These are phyloP conservation scores for Hanseniaspora lachancei DNA, from an alignment of 805 yeast genomes.

Conservation along the genomic window DNA sequence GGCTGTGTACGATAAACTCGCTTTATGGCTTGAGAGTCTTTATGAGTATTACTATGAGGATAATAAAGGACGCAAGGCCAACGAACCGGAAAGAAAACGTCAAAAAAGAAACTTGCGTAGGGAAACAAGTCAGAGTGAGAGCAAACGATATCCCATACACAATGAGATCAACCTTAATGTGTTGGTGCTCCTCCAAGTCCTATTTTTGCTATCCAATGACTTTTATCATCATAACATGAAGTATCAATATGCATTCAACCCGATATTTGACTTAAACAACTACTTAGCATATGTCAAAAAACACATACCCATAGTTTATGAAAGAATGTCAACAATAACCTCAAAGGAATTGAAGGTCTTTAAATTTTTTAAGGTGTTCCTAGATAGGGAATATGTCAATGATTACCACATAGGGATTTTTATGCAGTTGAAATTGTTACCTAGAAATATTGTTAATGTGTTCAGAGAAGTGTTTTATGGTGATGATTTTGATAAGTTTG, in stretches of 20 bases:
- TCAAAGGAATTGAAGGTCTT: background rate
- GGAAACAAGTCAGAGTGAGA: background rate
- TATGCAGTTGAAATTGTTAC: background rate
- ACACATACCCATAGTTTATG: background rate
- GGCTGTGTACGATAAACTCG: background rate
- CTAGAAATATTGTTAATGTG: background rate
- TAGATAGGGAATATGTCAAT: background rate
- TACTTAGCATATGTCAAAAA: background rate
- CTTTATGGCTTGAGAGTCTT: background rate
- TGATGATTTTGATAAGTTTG: slow-evolving; percentile 3
- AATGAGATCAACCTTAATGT: background rate
- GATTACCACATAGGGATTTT: slow-evolving; percentile 8
- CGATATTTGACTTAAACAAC: slow-evolving; percentile 1
- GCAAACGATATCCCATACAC: background rate
- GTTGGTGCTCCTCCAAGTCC: background rate
- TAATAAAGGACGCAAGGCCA: background rate
- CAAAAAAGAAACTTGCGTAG: background rate
- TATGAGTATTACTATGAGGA: background rate
- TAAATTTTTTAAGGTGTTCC: background rate
- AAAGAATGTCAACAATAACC: background rate
- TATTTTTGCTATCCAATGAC: slow-evolving; percentile 4
- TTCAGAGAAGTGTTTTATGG: slow-evolving; percentile 5
- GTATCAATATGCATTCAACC: slow-evolving; percentile 1
- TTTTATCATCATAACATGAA: slow-evolving; percentile 7
- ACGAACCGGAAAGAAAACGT: background rate